A percentile compares a stretch with the other conserved stretches of the same genome.
phyloP scores from a whole-genome alignment of 2,329 filamentous ascomycete genomes.

The Acrocalymma vagum region DNA sequence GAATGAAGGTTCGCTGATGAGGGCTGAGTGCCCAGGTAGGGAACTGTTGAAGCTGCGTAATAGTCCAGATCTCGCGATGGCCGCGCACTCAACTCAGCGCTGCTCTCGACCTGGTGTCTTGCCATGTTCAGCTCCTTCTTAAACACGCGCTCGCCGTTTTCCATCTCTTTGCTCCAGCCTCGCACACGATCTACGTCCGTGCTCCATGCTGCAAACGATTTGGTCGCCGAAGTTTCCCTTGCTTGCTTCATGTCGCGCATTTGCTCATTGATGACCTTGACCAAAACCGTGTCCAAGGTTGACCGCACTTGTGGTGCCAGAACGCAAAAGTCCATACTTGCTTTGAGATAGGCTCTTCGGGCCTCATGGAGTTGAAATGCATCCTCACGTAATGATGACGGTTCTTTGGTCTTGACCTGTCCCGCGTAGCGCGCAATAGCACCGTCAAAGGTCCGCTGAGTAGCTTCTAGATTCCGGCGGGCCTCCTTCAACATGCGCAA shows the following conservation, averaged over 20 bases:
- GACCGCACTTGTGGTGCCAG: constrained; percentile 85
- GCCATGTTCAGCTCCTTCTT: constrained; percentile 81
- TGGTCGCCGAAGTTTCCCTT: constrained; percentile 70
- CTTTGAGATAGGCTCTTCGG: constrained; percentile 87
- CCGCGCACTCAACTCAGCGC: constrained; percentile 72
- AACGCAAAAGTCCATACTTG: constrained; percentile 92
- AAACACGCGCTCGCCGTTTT: constrained; percentile 84
- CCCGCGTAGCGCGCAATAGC: constrained; percentile 81
- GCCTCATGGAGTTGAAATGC: constrained; percentile 95
- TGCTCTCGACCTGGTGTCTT: constrained; percentile 82
- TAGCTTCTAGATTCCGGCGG: constrained; percentile 75
- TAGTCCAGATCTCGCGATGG: constrained; percentile 93
- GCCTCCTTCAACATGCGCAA: constrained; percentile 87
- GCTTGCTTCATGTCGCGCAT: constrained; percentile 85
- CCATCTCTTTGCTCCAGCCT: constrained; percentile 95
- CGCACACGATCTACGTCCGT: constrained; percentile 89
- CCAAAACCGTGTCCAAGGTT: constrained; percentile 84
- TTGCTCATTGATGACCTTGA: constrained; percentile 83
- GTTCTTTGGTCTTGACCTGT: constrained; percentile 92
- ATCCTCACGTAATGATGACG: constrained; percentile 89
- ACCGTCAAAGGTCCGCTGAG: constrained; percentile 86
- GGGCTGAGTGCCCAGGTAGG: constrained; percentile 77
- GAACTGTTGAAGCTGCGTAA: constrained; percentile 89
- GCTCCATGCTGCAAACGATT: constrained; percentile 71
- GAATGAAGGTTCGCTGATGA: constrained; percentile 60